A percentile compares a stretch with the other conserved stretches of the same genome.
Evolutionary conservation across 164 flowering plant genomes (phyloP).

Genomic region (Berberis vulgaris): DNA sequence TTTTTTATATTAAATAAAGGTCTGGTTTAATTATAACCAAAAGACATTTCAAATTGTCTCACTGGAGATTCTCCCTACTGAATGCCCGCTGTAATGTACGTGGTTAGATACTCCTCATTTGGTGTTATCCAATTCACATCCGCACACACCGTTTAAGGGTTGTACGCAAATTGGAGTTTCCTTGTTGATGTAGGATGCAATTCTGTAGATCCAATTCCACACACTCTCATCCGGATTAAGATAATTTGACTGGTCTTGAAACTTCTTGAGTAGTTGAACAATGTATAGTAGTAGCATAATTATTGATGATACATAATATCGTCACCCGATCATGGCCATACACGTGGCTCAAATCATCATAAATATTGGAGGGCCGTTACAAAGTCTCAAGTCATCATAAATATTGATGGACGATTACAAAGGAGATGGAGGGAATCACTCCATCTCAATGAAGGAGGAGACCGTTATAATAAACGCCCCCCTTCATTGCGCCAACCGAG

Average conservation of each 20-base stretch:
- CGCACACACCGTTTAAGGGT: background rate
- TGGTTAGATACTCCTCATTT: background rate
- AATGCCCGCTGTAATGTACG: background rate
- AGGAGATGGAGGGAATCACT: too few species aligned
- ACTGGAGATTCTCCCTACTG: background rate
- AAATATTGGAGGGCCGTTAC: too few species aligned
- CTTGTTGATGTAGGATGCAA: background rate
- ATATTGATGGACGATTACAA: too few species aligned
- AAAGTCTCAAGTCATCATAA: too few species aligned
- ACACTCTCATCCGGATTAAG: background rate
- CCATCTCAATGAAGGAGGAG: too few species aligned
- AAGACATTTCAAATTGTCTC: slow-evolving; percentile 1
- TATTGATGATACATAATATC: too few species aligned
- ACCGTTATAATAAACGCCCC: too few species aligned
- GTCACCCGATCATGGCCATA: too few species aligned
- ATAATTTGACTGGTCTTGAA: background rate
- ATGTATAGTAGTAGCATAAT: slow-evolving; percentile 16
- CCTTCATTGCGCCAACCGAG: too few species aligned
- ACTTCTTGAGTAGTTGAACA: slow-evolving; percentile 3
- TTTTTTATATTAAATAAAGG: too few species aligned
- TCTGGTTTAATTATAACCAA: too few species aligned
- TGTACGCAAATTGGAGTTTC: background rate
- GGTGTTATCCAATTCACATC: background rate
- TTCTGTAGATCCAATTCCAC: background rate
- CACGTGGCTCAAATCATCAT: too few species aligned